Evolutionary conservation across 2,329 filamentous ascomycete species (phyloP).

Genomic region (Botryotinia globosa): DNA sequence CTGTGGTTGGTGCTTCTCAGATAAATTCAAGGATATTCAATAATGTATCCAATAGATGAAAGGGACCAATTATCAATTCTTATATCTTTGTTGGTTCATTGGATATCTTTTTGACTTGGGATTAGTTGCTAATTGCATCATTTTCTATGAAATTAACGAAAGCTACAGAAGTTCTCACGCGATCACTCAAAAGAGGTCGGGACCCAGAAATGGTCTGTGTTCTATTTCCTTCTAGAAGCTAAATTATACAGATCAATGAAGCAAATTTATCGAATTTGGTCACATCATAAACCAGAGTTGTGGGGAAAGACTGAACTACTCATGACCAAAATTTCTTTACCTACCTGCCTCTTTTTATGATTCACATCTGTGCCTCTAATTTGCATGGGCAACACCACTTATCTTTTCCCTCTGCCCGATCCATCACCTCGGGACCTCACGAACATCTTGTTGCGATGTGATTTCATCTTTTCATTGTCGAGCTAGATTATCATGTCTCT

Average conservation of each 20-base stretch:
- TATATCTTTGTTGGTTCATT: background rate
- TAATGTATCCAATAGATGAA: background rate
- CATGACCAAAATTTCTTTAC: background rate
- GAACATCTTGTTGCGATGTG: background rate
- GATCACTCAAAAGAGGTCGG: background rate
- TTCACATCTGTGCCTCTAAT: background rate
- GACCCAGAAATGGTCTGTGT: background rate
- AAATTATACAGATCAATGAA: background rate
- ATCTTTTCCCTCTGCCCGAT: background rate
- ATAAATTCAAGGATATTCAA: background rate
- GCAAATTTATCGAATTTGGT: background rate
- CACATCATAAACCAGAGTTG: too few relatives aligned
- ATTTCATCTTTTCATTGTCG: background rate
- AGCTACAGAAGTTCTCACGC: background rate
- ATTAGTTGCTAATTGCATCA: conserved; percentile 1
- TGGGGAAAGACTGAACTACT: background rate
- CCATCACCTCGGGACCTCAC: background rate
- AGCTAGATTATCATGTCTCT: background rate
- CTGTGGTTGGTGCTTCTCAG: background rate
- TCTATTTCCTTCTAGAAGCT: background rate
- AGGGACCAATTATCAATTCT: background rate
- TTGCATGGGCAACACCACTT: background rate
- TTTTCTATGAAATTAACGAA: background rate
- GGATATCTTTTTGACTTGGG: background rate
- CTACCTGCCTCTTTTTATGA: background rate